Base-by-base conservation (phyloP, 192 early-diverging fungal genomes). In the Hyaloraphidium curvatum region DNA sequence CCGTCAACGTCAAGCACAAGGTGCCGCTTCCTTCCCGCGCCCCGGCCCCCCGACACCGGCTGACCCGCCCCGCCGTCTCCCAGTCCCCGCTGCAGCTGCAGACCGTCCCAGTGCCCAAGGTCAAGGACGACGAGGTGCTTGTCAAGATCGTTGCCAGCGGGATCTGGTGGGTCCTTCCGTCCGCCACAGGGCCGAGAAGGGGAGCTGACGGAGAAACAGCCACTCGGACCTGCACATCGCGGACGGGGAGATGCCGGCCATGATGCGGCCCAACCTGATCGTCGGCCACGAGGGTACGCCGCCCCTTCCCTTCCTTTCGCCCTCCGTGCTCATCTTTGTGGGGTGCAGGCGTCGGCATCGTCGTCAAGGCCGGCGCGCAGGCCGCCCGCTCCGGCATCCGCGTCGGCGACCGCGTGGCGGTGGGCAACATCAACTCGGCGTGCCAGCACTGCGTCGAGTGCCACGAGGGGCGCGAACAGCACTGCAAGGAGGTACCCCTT, bases 151-250 rank as follows among this genome's bases (percentile, higher is more conserved):
- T 48, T 7, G 43, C 43, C 11, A 48, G 43, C 23, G 43, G 43
- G 23, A 25, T 48, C 25, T 48, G 43, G 43, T 48, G 43, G 25
- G 43, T 48, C 17, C 19, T 5, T 14, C 19, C 11, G 35, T 17
- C 11, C 35, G 17, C 17, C 17, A 37, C 17, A 17, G 11, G 35
- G 35, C 35, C 11, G 11, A 13, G 11, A 13, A 37, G 11, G 11
- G 35, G 17, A 37, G 35, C 17, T 37, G 35, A 37, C 17, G 11
- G 35, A 13, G 17, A 48, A 22, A 22, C 23, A 48, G 43, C 19
- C 43, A 48, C 43, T 48, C 43, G 14, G 43, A 48, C 19, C 43
- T 48, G 9, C 43, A 48, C 43, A 48, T 48, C 23, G 43, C 43
- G 5, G 43, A 48, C 43, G 43, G 43, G 14, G 43, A 48, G 25